A percentile compares a stretch with the other conserved stretches of the same genome.
Evolutionary conservation across 2,329 filamentous ascomycete species (phyloP).

Genomic region (Pseudomassariella vexata): DNA sequence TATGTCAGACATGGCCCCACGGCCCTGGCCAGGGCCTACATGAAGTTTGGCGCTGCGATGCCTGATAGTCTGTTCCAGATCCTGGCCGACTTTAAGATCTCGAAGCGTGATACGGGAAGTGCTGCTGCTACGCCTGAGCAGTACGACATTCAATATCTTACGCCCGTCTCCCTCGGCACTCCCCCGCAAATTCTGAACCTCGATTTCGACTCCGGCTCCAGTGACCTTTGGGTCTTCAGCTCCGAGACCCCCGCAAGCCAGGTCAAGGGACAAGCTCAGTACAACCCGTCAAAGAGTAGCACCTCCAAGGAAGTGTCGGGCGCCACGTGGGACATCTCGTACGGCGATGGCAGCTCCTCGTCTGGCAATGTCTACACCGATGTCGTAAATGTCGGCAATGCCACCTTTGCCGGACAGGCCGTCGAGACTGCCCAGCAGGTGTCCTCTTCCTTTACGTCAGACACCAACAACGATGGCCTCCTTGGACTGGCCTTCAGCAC

Average conservation of each 20-base stretch:
- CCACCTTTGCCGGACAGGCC: conserved; percentile 20
- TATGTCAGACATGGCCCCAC: conserved; percentile 2
- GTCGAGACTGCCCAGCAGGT: conserved; percentile 25
- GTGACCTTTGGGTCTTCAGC: conserved; percentile 29
- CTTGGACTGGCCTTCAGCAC: conserved; percentile 29
- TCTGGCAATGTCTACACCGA: conserved; percentile 28
- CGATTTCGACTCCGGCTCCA: conserved; percentile 28
- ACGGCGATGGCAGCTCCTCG: conserved; percentile 25
- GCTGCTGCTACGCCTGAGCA: conserved; percentile 20
- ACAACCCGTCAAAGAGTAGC: conserved; percentile 20
- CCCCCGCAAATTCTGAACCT: conserved; percentile 25
- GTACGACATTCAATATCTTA: conserved; percentile 24
- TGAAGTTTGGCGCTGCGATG: conserved; percentile 4
- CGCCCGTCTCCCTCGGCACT: conserved; percentile 25
- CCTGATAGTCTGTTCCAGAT: conserved; percentile 1
- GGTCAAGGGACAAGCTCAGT: conserved; percentile 21
- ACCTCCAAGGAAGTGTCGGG: conserved; percentile 19
- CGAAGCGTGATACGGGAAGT: conserved; percentile 12
- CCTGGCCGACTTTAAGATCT: conserved; percentile 1
- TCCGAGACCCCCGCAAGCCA: conserved; percentile 14
- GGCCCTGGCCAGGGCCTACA: conserved; percentile 1
- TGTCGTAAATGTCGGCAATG: conserved; percentile 22
- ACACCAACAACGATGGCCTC: conserved; percentile 24
- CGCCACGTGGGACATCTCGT: conserved; percentile 23
- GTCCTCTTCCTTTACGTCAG: conserved; percentile 22